Evolutionary conservation across 176 grass and related monocot genomes (phyloP).

Genomic region (Eleusine indica): DNA sequence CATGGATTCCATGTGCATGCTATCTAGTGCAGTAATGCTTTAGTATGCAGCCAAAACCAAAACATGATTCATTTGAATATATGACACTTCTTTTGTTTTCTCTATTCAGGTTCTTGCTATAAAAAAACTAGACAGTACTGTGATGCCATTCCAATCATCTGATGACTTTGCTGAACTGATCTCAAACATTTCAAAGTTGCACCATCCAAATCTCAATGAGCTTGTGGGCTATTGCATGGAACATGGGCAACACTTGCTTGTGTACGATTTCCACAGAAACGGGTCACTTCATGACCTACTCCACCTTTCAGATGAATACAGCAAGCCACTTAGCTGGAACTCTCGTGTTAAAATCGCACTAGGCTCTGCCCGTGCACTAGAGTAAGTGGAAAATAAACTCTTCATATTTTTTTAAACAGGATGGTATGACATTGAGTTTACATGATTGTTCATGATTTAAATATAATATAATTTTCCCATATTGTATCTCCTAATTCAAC

Average conservation of each 20-base stretch:
- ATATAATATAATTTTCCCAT: background rate
- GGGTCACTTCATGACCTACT: conserved; percentile 90
- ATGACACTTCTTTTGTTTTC: conserved; percentile 38
- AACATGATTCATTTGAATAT: conserved; percentile 15
- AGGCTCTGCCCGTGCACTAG: conserved; percentile 84
- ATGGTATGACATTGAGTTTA: conserved; percentile 17
- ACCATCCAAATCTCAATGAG: conserved; percentile 81
- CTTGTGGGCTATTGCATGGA: conserved; percentile 95
- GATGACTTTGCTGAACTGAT: conserved; percentile 89
- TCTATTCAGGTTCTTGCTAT: conserved; percentile 78
- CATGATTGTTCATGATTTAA: conserved; percentile 14
- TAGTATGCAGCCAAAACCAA: background rate
- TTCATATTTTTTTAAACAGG: conserved; percentile 3
- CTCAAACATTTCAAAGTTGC: conserved; percentile 66
- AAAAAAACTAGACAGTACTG: conserved; percentile 82
- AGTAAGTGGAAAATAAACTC: conserved; percentile 64
- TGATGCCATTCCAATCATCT: conserved; percentile 72
- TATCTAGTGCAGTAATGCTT: background rate
- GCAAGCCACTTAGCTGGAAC: conserved; percentile 87
- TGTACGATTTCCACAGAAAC: conserved; percentile 87
- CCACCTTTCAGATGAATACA: conserved; percentile 82
- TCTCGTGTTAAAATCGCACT: conserved; percentile 93
- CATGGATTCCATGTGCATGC: background rate
- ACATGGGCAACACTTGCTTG: conserved; percentile 88
- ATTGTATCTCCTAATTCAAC: conserved; percentile 6